Percentiles rank a stretch among this genome's conserved stretches.
These are phyloP conservation scores for Cyberlindnera petersonii DNA, from an alignment of 805 yeast species.

Conservation along the genomic window DNA sequence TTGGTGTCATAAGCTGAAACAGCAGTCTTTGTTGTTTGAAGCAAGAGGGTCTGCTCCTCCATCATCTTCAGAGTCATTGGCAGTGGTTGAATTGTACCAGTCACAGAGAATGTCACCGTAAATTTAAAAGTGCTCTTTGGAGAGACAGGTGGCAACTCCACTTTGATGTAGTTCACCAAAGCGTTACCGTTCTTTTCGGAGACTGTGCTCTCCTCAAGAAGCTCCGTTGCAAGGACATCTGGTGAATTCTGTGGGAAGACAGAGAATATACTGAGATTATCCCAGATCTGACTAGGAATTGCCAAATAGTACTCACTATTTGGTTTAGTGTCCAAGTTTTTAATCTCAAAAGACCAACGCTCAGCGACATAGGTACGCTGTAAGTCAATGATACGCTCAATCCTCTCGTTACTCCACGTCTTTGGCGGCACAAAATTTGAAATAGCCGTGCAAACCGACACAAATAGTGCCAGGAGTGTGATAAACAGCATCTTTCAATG, in stretches of 20 bases:
- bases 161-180: slow-evolving; percentile 38
- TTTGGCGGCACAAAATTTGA: slow-evolving; percentile 18
- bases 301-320: slow-evolving; percentile 53
- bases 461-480: slow-evolving; percentile 6
- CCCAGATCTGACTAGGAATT: slow-evolving; percentile 45
- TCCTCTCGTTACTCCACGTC: slow-evolving; percentile 51
- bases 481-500: slow-evolving; percentile 5
- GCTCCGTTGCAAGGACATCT: slow-evolving; percentile 24
- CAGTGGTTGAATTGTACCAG: slow-evolving; percentile 48
- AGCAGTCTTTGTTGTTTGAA: slow-evolving; percentile 52
- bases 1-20: slow-evolving; percentile 59
- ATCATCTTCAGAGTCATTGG: slow-evolving; percentile 61
- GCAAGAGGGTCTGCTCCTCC: slow-evolving; percentile 56
- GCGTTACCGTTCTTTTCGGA: slow-evolving; percentile 26
- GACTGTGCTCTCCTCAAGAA: slow-evolving; percentile 25
- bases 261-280: slow-evolving; percentile 43
- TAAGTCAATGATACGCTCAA: slow-evolving; percentile 59
- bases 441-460: slow-evolving; percentile 2
- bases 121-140: slow-evolving; percentile 54
- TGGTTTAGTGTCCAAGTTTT: slow-evolving; percentile 56
- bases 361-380: slow-evolving; percentile 64
- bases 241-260: slow-evolving; percentile 30
- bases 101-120: slow-evolving; percentile 44
- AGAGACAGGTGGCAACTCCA: slow-evolving; percentile 57
- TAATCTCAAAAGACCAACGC: slow-evolving; percentile 48